Percentiles rank a stretch among this genome's conserved stretches.
Conservation (phyloP, 768 basidiomycete species). For the Suillus subaureus region DNA sequence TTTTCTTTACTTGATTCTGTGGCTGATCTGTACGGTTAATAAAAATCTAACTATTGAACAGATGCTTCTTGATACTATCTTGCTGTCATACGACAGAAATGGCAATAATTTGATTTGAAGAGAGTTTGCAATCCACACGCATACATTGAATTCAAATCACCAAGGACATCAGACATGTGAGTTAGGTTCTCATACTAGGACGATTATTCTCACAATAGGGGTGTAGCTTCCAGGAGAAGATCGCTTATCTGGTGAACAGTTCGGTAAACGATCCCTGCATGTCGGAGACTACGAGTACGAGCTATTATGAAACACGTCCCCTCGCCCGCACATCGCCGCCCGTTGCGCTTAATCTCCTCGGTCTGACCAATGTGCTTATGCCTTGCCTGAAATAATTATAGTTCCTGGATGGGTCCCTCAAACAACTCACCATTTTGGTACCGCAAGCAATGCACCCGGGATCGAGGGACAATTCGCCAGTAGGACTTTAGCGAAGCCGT, state of each 20-base stretch:
- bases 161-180: neutral
- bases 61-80: neutral
- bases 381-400: neutral
- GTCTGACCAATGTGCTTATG: neutral
- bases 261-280: neutral
- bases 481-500: neutral
- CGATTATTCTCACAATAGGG: neutral
- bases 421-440: neutral
- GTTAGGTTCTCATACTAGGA: neutral
- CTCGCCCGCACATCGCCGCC: neutral
- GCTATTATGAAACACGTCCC: neutral
- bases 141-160: neutral
- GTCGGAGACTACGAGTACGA: neutral
- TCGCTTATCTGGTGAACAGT: neutral
- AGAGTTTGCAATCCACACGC: neutral
- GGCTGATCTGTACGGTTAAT: neutral
- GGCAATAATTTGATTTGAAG: slow-evolving; percentile 2
- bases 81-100: neutral
- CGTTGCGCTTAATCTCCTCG: neutral
- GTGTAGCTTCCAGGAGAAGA: neutral
- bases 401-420: neutral
- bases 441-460: neutral
- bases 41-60: neutral
- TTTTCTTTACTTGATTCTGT: slow-evolving; percentile 16
- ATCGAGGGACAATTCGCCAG: neutral